A percentile compares a stretch with the other conserved stretches of the same genome.
Conservation (phyloP, 148 eudicot genomes). For the Fallopia convolvulus region DNA sequence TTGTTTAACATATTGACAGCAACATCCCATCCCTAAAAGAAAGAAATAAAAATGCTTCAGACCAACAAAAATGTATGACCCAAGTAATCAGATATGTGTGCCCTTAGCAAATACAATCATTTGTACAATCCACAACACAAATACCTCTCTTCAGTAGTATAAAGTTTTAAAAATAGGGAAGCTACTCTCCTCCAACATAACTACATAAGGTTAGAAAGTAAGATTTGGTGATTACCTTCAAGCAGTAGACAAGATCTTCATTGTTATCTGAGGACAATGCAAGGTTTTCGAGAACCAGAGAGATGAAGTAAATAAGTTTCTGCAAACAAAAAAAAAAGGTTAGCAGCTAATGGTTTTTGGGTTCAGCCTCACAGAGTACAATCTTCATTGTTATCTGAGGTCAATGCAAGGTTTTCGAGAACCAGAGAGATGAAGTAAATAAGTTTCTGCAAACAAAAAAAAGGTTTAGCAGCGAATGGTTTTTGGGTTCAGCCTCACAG, state of each 20-base stretch:
- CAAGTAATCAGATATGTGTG: neutral
- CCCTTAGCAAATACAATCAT: neutral
- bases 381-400: constrained; percentile 39
- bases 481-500: neutral
- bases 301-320: constrained; percentile 90
- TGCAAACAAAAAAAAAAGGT: constrained; percentile 26
- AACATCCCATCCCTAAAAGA: constrained; percentile 70
- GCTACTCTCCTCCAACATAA: neutral
- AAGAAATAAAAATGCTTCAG: constrained; percentile 9
- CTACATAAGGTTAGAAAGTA: neutral
- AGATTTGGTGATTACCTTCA: constrained; percentile 47
- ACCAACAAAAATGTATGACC: neutral
- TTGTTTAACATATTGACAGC: constrained; percentile 59
- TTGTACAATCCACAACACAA: neutral
- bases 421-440: constrained; percentile 87
- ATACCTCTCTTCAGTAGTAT: neutral
- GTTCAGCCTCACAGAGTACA: neutral
- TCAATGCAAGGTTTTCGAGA: constrained; percentile 84
- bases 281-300: constrained; percentile 85
- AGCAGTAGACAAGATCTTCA: constrained; percentile 86
- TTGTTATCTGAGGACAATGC: constrained; percentile 79
- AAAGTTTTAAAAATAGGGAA: neutral
- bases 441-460: constrained; percentile 54
- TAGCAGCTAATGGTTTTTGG: neutral
- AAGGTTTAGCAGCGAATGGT: neutral